Evolutionary conservation across 345 rosid species (phyloP), one percentile per base, ranked within the genome.

Genomic region (Eucalyptus guilfoylei): DNA sequence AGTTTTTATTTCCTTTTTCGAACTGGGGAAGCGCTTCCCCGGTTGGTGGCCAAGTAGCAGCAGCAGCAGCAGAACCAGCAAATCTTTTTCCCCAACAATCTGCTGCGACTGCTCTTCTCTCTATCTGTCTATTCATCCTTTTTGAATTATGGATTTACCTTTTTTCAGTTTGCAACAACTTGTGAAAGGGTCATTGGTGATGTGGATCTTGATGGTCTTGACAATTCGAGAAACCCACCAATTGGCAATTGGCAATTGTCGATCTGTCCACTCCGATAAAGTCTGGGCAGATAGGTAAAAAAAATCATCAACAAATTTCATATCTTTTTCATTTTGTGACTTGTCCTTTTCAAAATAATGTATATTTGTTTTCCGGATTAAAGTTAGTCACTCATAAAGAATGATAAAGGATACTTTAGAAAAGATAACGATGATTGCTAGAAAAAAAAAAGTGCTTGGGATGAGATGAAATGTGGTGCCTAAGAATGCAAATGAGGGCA

Each of bases 281-380:
- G 81, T 72, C 23, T 3, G 45, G 15, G 15, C 45, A 21, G 42
- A 37, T 40, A 11, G 15, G 47, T 21, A 21, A 76, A 37, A 17
- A 52, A 60, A 76, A 37, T 11, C 5, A 6, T 3, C 47, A 37
- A 6, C 28, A 76, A 76, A 76, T 37, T 11, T 21, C 83, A 11
- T 76, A 21, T 76, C 47, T 6, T 76, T 76, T 10, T 10, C 83
- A 76, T 37, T 19, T 76, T 76, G 14, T 44, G 4, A 37, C 83
- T 37, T 76, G 83, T 76, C 83, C 4, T 10, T 76, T 37, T 76
- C 14, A 6, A 19, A 37, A 37, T 10, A 1, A 34, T 37, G 37
- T 0, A 64, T n/a, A n/a, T 64, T 4, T 64, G 6, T 4, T 30
- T 64, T 14, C 3, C 0, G 0, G 1, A 64, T 64, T 17, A n/a